phyloP scores from a whole-genome alignment of 106 monocot species.

The Phalaenopsis aphrodite region DNA sequence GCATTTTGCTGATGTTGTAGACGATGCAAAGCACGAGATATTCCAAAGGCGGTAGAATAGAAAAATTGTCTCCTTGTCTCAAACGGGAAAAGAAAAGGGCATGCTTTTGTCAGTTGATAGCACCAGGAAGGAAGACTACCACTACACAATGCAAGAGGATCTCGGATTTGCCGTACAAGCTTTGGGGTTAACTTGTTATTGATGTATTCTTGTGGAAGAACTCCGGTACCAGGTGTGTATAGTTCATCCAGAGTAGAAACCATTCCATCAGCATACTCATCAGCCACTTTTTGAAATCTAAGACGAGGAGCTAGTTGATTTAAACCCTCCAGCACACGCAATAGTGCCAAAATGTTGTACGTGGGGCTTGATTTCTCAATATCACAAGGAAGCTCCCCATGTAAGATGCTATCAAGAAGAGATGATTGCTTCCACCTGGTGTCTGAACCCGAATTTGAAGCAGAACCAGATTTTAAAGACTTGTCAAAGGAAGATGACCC shows the following conservation, averaged over 20 bases:
- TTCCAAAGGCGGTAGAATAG: slow-evolving; percentile 91
- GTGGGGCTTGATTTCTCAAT: slow-evolving; percentile 81
- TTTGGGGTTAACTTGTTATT: slow-evolving; percentile 94
- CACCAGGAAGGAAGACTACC: slow-evolving; percentile 99
- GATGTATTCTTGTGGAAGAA: slow-evolving; percentile 65
- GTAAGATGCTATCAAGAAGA: slow-evolving; percentile 92
- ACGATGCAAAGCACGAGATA: slow-evolving; percentile 90
- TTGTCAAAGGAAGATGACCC: slow-evolving; percentile 25
- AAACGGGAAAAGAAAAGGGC: slow-evolving; percentile 96
- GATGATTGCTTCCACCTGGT: slow-evolving; percentile 43
- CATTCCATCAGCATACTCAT: slow-evolving; percentile 82
- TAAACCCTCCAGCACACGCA: slow-evolving; percentile 77
- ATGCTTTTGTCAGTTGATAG: slow-evolving; percentile 89
- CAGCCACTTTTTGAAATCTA: slow-evolving; percentile 57
- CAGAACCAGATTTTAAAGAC: slow-evolving; percentile 39
- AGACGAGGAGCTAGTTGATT: slow-evolving; percentile 91
- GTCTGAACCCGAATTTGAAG: slow-evolving; percentile 38
- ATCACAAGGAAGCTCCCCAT: slow-evolving; percentile 91
- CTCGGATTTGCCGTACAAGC: slow-evolving; percentile 87
- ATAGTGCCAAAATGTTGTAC: slow-evolving; percentile 78
- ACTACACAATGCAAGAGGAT: slow-evolving; percentile 92
- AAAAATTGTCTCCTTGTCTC: slow-evolving; percentile 94
- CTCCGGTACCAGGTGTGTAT: slow-evolving; percentile 37
- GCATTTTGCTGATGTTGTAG: slow-evolving; percentile 86
- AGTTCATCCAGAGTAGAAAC: slow-evolving; percentile 44